Evolutionary conservation across 2,329 filamentous ascomycete species (phyloP), one percentile per base, ranked within the genome.

Genomic region (Epichloe baconii): DNA sequence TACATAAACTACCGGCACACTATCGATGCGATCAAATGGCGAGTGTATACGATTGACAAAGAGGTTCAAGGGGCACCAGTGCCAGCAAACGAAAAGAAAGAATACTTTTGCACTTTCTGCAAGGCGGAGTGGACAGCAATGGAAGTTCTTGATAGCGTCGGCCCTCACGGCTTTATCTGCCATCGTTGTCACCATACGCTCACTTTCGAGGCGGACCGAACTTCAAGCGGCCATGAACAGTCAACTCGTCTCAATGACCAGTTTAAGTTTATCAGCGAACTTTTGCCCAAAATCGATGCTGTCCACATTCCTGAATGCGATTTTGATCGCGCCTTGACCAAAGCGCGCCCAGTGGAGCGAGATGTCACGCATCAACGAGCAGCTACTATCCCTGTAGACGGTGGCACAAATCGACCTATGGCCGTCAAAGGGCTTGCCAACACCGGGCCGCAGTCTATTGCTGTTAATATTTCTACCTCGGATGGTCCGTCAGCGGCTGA

Each of bases 21-120:
- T 37, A 88, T 98, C 62, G 93, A 98, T 69, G 88, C 88, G 47
- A 94, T 95, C 70, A 98, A 98, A 68, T 98, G 86, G 78, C 85
- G 88, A 55, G 82, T 95, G 48, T 90, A 91, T 64, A 85, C 84
- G 52, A 81, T 97, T 59, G 89, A 90, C 58, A 90, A 91, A 65
- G 82, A 85, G 50, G 88, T 97, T 53, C 90, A 96, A 68, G 83
- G 84, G 15, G 83, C 88, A 52, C 86, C 87, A 15, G 82, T 87
- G 17, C 84, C 88, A 0, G 85, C 84, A 10, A 79, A 80, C 51
- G 91, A 97, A 67, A 86, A 88, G 66, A 96, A 96, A 66, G 93
- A 97, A 64, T 94, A 90, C 61, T 83, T 85, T 53, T 98, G 93
- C 68, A 73, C 77, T 35, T 78, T 81, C 52, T 98, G 93, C 71